Conservation (phyloP, 2,329 filamentous ascomycete genomes). For the Xylaria sp. region DNA sequence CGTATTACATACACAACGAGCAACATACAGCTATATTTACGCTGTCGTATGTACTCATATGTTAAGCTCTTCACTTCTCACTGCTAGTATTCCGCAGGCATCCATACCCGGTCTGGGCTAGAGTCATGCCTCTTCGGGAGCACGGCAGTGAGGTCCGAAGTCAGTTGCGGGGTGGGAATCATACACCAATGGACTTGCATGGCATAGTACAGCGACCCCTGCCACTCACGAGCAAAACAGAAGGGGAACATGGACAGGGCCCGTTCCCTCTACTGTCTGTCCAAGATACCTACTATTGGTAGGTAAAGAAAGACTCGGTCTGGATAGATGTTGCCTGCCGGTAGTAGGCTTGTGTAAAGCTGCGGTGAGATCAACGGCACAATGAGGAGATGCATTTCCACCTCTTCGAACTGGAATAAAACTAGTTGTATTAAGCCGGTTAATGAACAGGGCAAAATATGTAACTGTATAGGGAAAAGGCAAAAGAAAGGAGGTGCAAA, state of each 20-base stretch:
- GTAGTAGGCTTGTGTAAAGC: no score
- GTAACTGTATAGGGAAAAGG: no score
- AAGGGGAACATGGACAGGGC: not conserved
- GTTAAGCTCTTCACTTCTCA: not conserved
- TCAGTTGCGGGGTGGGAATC: conserved; percentile 6
- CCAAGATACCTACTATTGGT: not conserved
- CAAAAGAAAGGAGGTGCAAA: not conserved
- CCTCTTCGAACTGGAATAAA: no score
- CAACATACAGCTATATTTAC: not conserved
- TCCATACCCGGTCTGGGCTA: not conserved
- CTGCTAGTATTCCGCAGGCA: no score
- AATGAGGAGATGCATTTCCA: no score
- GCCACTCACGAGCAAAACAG: not conserved
- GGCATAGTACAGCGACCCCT: not conserved
- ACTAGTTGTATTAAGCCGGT: no score
- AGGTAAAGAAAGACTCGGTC: no score
- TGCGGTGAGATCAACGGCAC: no score
- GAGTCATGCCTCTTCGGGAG: conserved; percentile 15
- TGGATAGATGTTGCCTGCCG: no score
- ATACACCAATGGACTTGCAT: conserved; percentile 25
- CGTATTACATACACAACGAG: not conserved
- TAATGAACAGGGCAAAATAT: no score
- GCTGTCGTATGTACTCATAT: not conserved
- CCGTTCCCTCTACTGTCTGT: not conserved
- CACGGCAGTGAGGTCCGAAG: conserved; percentile 27